Base-by-base conservation (phyloP, 139 green algal species). In the Coelastrella sp. region DNA sequence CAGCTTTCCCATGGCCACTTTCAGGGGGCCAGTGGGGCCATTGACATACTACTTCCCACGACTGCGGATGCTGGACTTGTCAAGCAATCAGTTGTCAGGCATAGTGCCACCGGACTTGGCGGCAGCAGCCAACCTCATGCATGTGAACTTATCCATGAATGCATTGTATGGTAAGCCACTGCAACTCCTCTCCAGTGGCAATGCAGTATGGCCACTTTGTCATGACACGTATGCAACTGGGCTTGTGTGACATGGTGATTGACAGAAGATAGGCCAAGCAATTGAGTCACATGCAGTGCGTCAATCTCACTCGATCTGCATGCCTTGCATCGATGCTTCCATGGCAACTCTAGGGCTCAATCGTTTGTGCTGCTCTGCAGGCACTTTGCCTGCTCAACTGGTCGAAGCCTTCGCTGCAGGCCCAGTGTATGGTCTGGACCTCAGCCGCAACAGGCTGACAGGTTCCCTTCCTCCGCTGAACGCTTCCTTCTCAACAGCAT, bases 41-140 rank as follows among this genome's bases (percentile, higher is more conserved):
- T 8, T 73, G 63, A 21, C 27, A 5, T 66, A 53, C 38, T 68
- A 71, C 64, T n/a, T 88, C 9, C 63, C 63, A 4, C 34, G 38
- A 1, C 76, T 88, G 38, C 11, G 8, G n/a, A 43, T 57, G 27
- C 48, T 88, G 6, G 75, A 88, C 25, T 38, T 88, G 27, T 64
- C 51, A 4, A 19, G 17, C 38, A 88, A 88, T 34, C 51, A 68
- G n/a, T 59, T 88, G 51, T 71, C 66, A 4, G 76, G 84, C 8
- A 37, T 67, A 3, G 25, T 88, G 0, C 51, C 77, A 25, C 23
- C 76, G 32, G 66, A 78, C 45, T 48, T 85, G 60, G 21, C 15
- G 45, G 75, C 7, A 0, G 73, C 73, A 34, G 43, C 38, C 2
- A 19, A 32, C 17, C 79, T 59, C 5, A n/a, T 53, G 32, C 32